Evolutionary conservation across 2,329 filamentous ascomycete genomes (phyloP), one percentile per base, ranked within the genome.

Genomic region (Penicillium janthinellum): DNA sequence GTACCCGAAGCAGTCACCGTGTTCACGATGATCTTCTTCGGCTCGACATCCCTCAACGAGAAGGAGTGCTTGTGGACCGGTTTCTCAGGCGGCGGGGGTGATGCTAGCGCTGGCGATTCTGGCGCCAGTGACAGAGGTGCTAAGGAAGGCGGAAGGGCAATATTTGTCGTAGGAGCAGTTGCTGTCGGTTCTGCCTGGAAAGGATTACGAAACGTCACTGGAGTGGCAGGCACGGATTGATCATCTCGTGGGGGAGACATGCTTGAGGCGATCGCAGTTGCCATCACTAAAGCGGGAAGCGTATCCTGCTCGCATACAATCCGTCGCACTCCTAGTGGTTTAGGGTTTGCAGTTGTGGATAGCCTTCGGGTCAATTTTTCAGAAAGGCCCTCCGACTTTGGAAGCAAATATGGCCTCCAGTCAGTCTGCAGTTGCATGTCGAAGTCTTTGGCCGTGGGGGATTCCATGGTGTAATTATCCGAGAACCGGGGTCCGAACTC

Each of bases 221-320:
- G 66, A 25, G 65, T 64, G 8, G 31, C 49, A 45, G 61, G 60
- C n/a, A 53, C 48, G 8, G 60, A 71, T 57, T 70, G 63, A 48
- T 68, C 64, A 60, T 65, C 60, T 22, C 50, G 41, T n/a, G 61
- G 66, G 51, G 73, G 64, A 35, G 60, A 53, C 39, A 68, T 59
- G 44, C 65, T 67, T 31, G 61, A 64, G 5, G 65, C 70, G 39
- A 80, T 65, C 11, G 73, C 72, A 7, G 75, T 73, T 44, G 81
- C 81, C 52, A 83, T 73, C 42, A 85, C 67, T 44, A 85, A 74
- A 45, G 80, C 82, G 38, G 83, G 82, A 49, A 74, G 71, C 61
- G 78, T 71, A 62, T 76, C 75, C 15, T 73, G 68, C 56, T 79
- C 75, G 38, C 80, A 78, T 25, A 78, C 68, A 48, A 84, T 78